These are phyloP conservation scores for Colletotrichum aenigma DNA, from an alignment of 2,329 filamentous ascomycete species.

Conservation along the genomic window DNA sequence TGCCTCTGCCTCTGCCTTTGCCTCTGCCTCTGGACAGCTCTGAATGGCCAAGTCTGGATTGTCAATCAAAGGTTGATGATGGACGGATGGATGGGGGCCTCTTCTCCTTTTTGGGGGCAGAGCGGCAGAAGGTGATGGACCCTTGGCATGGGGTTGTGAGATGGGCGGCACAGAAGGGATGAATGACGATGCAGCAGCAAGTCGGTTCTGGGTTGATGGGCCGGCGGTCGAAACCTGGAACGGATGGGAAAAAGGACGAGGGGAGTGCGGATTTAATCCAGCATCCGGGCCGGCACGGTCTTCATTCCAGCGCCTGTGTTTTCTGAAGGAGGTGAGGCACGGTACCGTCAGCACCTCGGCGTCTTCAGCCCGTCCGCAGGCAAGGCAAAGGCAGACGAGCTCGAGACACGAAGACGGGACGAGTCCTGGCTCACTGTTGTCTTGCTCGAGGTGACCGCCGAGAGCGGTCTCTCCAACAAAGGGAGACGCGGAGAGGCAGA, in stretches of 20 bases:
- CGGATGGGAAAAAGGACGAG: neutral
- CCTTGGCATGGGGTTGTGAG: neutral
- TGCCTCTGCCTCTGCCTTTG: neutral
- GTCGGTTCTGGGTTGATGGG: neutral
- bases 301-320: neutral
- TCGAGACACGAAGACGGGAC: neutral
- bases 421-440: neutral
- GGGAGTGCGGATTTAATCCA: neutral
- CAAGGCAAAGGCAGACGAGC: neutral
- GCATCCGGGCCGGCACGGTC: neutral
- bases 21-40: neutral
- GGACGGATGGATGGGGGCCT: neutral
- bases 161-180: neutral
- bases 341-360: neutral
- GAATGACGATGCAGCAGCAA: neutral
- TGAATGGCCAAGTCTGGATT: neutral
- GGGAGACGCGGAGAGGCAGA: neutral
- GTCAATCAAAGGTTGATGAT: neutral
- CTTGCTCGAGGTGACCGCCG: neutral
- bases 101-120: neutral
- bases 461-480: neutral
- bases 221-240: neutral
- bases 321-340: neutral
- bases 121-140: neutral
- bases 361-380: neutral